A percentile compares a stretch with the other conserved stretches of the same genome.
phyloP scores from a whole-genome alignment of 768 basidiomycete genomes.

The Fomitopsis serialis region DNA sequence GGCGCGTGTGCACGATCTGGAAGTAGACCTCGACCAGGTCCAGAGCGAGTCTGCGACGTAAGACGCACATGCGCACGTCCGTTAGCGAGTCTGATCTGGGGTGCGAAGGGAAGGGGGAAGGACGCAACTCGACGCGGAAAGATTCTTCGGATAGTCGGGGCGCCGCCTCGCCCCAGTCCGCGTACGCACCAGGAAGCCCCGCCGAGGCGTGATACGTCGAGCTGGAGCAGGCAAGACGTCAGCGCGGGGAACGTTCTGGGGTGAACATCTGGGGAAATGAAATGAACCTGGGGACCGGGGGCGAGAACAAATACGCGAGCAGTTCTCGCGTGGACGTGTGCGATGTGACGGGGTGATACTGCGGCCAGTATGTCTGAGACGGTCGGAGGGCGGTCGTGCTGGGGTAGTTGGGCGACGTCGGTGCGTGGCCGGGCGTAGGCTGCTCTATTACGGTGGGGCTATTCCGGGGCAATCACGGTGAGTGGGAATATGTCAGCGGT shows the following conservation, averaged over 20 bases:
- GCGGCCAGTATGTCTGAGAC: conserved; percentile 18
- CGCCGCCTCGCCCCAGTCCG: conserved; percentile 73
- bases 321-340: conserved; percentile 62
- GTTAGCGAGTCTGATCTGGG: conserved; percentile 7
- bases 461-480: not conserved
- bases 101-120: not conserved
- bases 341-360: conserved; percentile 44
- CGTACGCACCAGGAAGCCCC: conserved; percentile 33
- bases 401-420: conserved; percentile 21
- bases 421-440: conserved; percentile 5
- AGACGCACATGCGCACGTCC: conserved; percentile 8
- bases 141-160: conserved; percentile 63
- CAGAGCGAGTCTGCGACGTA: conserved; percentile 66
- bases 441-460: not conserved
- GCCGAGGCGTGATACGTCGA: conserved; percentile 1
- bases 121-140: conserved; percentile 68
- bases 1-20: conserved; percentile 84
- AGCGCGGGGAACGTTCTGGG: not conserved
- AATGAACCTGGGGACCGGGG: conserved; percentile 49
- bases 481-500: not conserved
- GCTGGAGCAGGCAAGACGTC: conserved; percentile 1
- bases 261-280: not conserved
- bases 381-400: conserved; percentile 20
- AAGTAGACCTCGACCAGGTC: conserved; percentile 96
- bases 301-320: conserved; percentile 68